Conservation (phyloP, 208 protist species). For the Polymyxa betae region DNA sequence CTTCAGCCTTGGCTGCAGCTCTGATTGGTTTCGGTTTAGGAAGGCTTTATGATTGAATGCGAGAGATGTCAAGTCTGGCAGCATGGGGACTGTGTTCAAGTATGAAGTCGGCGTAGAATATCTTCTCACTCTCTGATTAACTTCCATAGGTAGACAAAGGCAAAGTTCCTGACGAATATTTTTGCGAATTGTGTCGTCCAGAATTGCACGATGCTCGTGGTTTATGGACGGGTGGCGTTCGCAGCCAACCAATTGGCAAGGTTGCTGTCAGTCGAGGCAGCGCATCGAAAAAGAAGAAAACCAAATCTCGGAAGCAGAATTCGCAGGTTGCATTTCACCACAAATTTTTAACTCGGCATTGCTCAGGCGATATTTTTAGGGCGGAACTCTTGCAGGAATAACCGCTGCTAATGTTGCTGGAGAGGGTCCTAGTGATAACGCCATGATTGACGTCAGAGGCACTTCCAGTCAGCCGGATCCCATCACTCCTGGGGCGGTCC, state of each 20-base stretch:
- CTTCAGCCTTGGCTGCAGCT: background rate
- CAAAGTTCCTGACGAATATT: constrained; percentile 36
- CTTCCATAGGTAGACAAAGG: constrained; percentile 14
- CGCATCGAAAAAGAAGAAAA: constrained; percentile 34
- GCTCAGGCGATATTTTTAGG: too few relatives aligned
- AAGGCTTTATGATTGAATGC: constrained; percentile 46
- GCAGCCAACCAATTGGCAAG: background rate
- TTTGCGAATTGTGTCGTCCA: constrained; percentile 38
- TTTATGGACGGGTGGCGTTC: background rate
- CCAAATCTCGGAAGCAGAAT: constrained; percentile 1
- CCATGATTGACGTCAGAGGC: too few relatives aligned
- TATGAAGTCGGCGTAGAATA: background rate
- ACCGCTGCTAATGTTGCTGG: too few relatives aligned
- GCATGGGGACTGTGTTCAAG: constrained; percentile 41
- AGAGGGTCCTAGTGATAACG: too few relatives aligned
- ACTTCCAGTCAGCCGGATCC: too few relatives aligned
- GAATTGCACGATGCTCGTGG: constrained; percentile 29
- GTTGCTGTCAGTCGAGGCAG: background rate
- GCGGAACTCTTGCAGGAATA: too few relatives aligned
- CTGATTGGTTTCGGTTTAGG: background rate
- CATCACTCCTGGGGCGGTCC: too few relatives aligned
- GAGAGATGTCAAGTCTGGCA: constrained; percentile 46
- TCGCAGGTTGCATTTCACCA: background rate
- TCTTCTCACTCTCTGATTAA: background rate
- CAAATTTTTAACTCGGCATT: too few relatives aligned